Evolutionary conservation across 2,329 filamentous ascomycete genomes (phyloP).

Genomic region (Colletotrichum phormii): DNA sequence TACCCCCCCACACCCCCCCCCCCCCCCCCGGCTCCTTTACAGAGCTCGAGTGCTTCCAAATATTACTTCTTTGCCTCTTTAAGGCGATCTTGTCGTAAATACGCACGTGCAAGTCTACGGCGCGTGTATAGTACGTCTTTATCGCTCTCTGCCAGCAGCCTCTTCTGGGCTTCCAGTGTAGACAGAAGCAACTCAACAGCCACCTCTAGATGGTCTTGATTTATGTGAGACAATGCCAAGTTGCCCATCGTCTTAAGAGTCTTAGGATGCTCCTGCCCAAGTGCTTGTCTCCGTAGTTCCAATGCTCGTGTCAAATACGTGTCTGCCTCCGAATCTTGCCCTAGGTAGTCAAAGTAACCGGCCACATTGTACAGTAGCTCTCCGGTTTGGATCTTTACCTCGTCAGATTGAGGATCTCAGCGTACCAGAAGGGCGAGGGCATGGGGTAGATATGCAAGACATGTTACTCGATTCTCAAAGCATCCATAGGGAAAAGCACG

Average conservation of each 20-base stretch:
- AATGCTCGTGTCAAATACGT: neutral
- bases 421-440: neutral
- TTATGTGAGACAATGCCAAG: accelerated
- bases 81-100: neutral
- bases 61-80: neutral
- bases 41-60: neutral
- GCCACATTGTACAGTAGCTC: neutral
- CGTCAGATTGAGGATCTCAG: neutral
- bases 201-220: neutral
- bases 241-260: neutral
- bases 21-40: too few species aligned
- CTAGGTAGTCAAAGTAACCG: accelerated
- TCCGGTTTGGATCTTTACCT: neutral
- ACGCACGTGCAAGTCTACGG: neutral
- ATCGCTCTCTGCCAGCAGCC: neutral
- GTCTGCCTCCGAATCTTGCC: neutral
- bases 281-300: neutral
- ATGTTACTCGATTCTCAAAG: too few species aligned
- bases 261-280: neutral
- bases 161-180: neutral
- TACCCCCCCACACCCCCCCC: too few species aligned
- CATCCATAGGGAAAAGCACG: too few species aligned
- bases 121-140: neutral
- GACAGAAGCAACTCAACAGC: neutral
- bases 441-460: too few species aligned